Evolutionary conservation across 768 basidiomycete genomes (phyloP).

Genomic region (Grammothele lineata): DNA sequence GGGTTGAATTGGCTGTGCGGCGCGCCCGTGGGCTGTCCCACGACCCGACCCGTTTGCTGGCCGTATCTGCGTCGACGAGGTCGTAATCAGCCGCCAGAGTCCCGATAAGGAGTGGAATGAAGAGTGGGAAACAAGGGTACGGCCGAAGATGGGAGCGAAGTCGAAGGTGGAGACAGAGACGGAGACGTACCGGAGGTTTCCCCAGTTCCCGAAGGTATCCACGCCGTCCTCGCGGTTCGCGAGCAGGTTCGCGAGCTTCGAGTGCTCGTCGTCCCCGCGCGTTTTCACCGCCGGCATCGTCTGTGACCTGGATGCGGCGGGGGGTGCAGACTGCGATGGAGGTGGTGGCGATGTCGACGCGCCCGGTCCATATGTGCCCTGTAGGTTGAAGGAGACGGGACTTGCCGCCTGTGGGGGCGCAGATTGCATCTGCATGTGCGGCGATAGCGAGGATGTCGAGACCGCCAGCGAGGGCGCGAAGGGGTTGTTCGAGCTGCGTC

Average conservation of each 20-base stretch:
- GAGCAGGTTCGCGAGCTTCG: conserved; percentile 74
- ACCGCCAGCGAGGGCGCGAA: conserved; percentile 56
- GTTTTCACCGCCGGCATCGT: conserved; percentile 21
- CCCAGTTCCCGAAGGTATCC: conserved; percentile 94
- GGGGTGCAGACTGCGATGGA: conserved; percentile 35
- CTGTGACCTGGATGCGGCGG: conserved; percentile 4
- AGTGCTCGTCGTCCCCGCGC: conserved; percentile 64
- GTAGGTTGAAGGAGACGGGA: conserved; percentile 60
- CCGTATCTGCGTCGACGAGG: conserved; percentile 40
- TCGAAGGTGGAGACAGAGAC: neutral
- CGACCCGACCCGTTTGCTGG: conserved; percentile 25
- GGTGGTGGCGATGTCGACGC: conserved; percentile 40
- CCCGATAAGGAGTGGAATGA: conserved; percentile 2
- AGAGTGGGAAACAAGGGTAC: too few species aligned
- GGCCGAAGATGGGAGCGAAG: neutral
- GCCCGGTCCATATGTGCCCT: conserved; percentile 58
- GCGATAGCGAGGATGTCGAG: conserved; percentile 27
- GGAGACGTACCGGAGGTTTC: conserved; percentile 55
- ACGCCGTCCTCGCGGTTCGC: conserved; percentile 89
- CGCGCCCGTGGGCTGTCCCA: conserved; percentile 29
- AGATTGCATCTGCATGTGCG: conserved; percentile 30
- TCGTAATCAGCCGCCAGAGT: neutral
- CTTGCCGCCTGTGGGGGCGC: conserved; percentile 27
- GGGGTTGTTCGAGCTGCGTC: conserved; percentile 86
- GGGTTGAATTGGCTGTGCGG: conserved; percentile 49